Evolutionary conservation across 495 filamentous ascomycete genomes (phyloP).

Genomic region (Schizothecium vesticola): DNA sequence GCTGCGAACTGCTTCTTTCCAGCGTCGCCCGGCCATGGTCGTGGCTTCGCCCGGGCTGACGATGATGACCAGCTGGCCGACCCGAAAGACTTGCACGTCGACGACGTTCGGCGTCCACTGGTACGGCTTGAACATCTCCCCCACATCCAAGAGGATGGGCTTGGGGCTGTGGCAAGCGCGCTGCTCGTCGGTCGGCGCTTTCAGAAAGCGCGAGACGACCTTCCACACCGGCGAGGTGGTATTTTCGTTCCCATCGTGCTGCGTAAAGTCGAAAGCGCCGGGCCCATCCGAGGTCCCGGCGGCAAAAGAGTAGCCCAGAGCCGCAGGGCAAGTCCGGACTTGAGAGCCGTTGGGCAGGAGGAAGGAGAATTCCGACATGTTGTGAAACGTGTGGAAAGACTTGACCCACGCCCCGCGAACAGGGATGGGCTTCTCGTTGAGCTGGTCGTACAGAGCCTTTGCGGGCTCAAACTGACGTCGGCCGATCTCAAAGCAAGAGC

Average conservation of each 20-base stretch:
- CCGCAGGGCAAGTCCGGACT: constrained; percentile 79
- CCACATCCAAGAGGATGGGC: constrained; percentile 84
- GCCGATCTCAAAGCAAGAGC: constrained; percentile 76
- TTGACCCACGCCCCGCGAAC: constrained; percentile 60
- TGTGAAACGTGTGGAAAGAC: constrained; percentile 68
- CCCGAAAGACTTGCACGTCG: constrained; percentile 82
- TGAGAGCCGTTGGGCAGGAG: constrained; percentile 66
- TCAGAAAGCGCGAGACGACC: constrained; percentile 66
- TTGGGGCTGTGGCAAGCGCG: constrained; percentile 75
- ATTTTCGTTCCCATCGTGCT: constrained; percentile 67
- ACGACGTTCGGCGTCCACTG: constrained; percentile 90
- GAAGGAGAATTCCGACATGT: constrained; percentile 72
- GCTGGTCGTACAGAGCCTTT: constrained; percentile 54
- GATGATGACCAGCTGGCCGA: constrained; percentile 84
- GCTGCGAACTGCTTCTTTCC: constrained; percentile 72
- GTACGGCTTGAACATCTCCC: constrained; percentile 73
- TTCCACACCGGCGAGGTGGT: constrained; percentile 81
- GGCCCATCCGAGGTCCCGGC: constrained; percentile 93
- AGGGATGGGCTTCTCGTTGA: constrained; percentile 43
- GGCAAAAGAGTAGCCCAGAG: constrained; percentile 88
- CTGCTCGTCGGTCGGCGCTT: constrained; percentile 66
- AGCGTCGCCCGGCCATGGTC: constrained; percentile 91
- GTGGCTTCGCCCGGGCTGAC: constrained; percentile 87
- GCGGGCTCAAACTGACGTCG: constrained; percentile 67
- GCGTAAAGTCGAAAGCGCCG: constrained; percentile 90